phyloP scores from a whole-genome alignment of 1,139 yeast genomes.

The Kodamaea anthophila region DNA sequence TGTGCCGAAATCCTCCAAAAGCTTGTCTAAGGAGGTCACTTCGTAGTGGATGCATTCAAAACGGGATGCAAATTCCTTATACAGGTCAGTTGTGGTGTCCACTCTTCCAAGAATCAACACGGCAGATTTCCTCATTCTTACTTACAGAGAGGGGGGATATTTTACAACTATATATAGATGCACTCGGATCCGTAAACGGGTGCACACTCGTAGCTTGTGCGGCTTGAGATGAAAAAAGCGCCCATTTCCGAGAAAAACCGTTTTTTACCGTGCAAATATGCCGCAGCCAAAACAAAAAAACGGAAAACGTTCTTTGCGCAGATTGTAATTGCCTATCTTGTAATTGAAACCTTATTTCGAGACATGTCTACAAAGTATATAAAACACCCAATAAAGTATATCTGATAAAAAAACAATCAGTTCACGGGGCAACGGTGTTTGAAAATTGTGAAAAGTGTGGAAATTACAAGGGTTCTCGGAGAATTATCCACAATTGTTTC shows the following conservation, averaged over 20 bases:
- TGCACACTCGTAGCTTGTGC: slow-evolving; percentile 1
- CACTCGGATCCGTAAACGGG: neutral
- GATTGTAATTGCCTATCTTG: too few relatives aligned
- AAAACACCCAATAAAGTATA: too few relatives aligned
- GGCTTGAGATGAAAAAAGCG: slow-evolving; percentile 1
- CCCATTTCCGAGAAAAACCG: slow-evolving; percentile 2
- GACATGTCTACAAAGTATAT: too few relatives aligned
- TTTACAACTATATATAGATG: neutral
- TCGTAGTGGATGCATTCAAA: slow-evolving; percentile 41
- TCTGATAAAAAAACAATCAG: too few relatives aligned
- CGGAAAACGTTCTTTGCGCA: too few relatives aligned
- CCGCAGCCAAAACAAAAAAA: too few relatives aligned
- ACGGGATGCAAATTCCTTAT: slow-evolving; percentile 26
- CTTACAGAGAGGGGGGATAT: neutral
- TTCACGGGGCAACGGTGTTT: too few relatives aligned
- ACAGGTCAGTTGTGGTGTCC: slow-evolving; percentile 31
- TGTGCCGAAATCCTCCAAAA: slow-evolving; percentile 20
- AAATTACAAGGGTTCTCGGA: too few relatives aligned
- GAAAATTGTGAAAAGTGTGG: too few relatives aligned
- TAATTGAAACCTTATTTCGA: too few relatives aligned
- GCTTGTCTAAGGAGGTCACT: slow-evolving; percentile 35
- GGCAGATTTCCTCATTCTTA: slow-evolving; percentile 19
- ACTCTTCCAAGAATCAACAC: slow-evolving; percentile 45
- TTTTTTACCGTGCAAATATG: too few relatives aligned
- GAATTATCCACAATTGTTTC: too few relatives aligned